Percentiles rank a stretch among this genome's conserved stretches.
phyloP scores from a whole-genome alignment of 2,329 filamentous ascomycete species.

The Tolypocladium cylindrosporum region DNA sequence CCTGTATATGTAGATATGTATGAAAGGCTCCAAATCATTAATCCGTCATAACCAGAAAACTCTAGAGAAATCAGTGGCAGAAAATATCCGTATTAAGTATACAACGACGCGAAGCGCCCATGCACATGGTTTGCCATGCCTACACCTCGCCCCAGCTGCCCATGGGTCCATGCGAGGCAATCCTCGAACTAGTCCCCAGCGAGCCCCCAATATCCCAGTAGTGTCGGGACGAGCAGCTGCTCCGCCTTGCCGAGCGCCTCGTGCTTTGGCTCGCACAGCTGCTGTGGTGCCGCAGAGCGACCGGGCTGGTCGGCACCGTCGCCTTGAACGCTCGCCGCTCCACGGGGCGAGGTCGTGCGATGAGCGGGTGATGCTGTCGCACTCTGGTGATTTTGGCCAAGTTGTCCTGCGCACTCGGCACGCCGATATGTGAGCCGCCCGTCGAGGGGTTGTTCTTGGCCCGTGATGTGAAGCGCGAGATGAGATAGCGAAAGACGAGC shows the following conservation, averaged over 20 bases:
- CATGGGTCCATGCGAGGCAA: constrained; percentile 56
- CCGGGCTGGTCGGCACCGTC: constrained; percentile 37
- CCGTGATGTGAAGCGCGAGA: constrained; percentile 58
- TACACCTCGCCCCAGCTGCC: constrained; percentile 72
- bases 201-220: constrained; percentile 89
- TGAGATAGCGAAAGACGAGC: constrained; percentile 82
- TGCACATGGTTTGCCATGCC: constrained; percentile 2
- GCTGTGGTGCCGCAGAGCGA: constrained; percentile 38
- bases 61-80: neutral
- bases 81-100: neutral
- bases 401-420: constrained; percentile 48
- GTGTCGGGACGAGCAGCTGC: constrained; percentile 65
- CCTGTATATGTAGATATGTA: no score
- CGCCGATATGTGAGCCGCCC: constrained; percentile 36
- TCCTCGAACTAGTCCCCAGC: constrained; percentile 63
- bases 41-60: neutral
- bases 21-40: neutral
- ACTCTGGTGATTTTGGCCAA: constrained; percentile 75
- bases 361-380: constrained; percentile 78
- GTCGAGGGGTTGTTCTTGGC: constrained; percentile 29
- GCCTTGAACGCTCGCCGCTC: constrained; percentile 50
- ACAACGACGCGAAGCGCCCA: neutral
- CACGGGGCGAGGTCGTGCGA: constrained; percentile 44
- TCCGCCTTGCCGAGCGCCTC: constrained; percentile 57
- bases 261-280: constrained; percentile 87